Percentiles rank a stretch among this genome's conserved stretches.
Conservation (phyloP, 2,329 filamentous ascomycete genomes). For the Trichophyton verrucosum region DNA sequence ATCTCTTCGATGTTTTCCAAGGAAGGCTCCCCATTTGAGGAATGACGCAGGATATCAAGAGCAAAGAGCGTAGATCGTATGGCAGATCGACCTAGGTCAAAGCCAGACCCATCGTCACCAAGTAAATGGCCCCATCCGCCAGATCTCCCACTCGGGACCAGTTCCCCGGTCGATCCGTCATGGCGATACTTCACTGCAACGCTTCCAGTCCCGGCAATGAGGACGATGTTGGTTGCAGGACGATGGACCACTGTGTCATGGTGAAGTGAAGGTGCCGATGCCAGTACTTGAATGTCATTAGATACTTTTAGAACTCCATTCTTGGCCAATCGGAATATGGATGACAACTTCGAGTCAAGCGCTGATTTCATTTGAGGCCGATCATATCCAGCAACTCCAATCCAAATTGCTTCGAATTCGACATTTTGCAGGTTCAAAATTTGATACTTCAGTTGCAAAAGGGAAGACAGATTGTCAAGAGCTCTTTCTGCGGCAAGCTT, state of each 20-base stretch:
- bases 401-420: slow-evolving; percentile 26
- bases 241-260: slow-evolving; percentile 5
- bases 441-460: background rate
- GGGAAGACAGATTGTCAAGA: slow-evolving; percentile 7
- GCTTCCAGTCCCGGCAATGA: slow-evolving; percentile 35
- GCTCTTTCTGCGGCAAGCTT: slow-evolving; percentile 19
- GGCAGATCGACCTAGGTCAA: slow-evolving; percentile 29
- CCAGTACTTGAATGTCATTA: slow-evolving; percentile 32
- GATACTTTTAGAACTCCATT: slow-evolving; percentile 21
- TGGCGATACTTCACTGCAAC: slow-evolving; percentile 31
- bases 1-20: background rate
- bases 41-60: slow-evolving; percentile 18
- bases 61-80: slow-evolving; percentile 23
- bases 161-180: slow-evolving; percentile 8
- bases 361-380: slow-evolving; percentile 20
- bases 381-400: slow-evolving; percentile 33
- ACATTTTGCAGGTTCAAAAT: background rate
- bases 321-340: slow-evolving; percentile 19
- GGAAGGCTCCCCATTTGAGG: background rate
- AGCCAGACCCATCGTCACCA: slow-evolving; percentile 35
- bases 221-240: slow-evolving; percentile 20
- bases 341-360: slow-evolving; percentile 20
- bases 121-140: slow-evolving; percentile 37
- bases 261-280: slow-evolving; percentile 14
- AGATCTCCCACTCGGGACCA: slow-evolving; percentile 23